phyloP scores from a whole-genome alignment of 805 yeast genomes.

The Barnettozyma wickerhamii region DNA sequence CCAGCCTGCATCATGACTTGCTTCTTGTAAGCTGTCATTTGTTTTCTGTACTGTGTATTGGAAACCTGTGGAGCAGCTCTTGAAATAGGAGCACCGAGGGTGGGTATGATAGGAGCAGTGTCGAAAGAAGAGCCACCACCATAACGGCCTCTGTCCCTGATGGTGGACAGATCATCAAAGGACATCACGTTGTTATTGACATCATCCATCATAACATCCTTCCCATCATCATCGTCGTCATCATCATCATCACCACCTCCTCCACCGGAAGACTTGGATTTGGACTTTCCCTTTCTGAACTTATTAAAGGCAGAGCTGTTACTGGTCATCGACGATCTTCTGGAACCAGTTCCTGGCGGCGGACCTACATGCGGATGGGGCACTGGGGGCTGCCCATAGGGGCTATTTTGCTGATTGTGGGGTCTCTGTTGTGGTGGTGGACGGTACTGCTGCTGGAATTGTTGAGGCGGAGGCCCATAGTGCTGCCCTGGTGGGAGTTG shows the following conservation, averaged over 20 bases:
- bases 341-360: slow-evolving; percentile 1
- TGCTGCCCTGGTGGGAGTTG: slow-evolving; percentile 3
- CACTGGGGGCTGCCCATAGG: not conserved
- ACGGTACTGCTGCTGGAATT: slow-evolving; percentile 3
- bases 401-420: not conserved
- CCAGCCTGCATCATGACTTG: slow-evolving; percentile 44
- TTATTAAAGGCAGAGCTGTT: slow-evolving; percentile 13
- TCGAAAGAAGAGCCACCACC: slow-evolving; percentile 45
- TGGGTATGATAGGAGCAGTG: slow-evolving; percentile 74
- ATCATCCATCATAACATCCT: slow-evolving; percentile 29
- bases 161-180: slow-evolving; percentile 59
- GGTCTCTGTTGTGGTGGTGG: slow-evolving; percentile 2
- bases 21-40: slow-evolving; percentile 64
- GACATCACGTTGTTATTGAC: slow-evolving; percentile 40
- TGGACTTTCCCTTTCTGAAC: slow-evolving; percentile 12
- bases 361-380: slow-evolving; percentile 3
- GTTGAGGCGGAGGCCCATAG: not conserved
- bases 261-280: slow-evolving; percentile 9
- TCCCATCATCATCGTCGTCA: slow-evolving; percentile 36
- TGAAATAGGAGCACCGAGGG: slow-evolving; percentile 39
- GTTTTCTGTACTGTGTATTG: slow-evolving; percentile 59
- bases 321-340: slow-evolving; percentile 20
- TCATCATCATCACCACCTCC: slow-evolving; percentile 26
- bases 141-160: slow-evolving; percentile 65
- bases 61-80: slow-evolving; percentile 20